Base-by-base conservation (phyloP, 805 yeast species). In the Candida yuanshanica region DNA sequence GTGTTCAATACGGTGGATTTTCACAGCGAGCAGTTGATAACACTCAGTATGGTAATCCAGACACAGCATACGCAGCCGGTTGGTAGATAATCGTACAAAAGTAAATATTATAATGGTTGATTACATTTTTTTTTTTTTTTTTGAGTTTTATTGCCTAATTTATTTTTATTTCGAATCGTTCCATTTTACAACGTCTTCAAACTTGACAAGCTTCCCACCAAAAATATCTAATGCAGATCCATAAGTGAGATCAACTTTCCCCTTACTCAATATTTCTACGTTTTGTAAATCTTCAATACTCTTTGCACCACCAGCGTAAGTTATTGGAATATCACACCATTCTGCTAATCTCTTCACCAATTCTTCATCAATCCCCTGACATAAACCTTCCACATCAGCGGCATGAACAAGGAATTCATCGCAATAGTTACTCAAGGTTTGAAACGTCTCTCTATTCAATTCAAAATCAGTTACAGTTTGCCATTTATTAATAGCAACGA, bases 401-500 rank as follows among this genome's bases (percentile, higher is more conserved):
- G 99, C 99, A 65, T 93, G 99, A 14, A 93, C 82, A 40, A 93
- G 66, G 56, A 91, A 86, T 64, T 93, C 99, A 48, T 78, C 74
- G 53, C 97, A 87, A 63, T 82, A 86, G 37, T 68, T 42, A 8
- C 81, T 63, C 31, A 93, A 69, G 36, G 62, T 45, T 4, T 52
- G 58, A 44, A 93, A 73, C 21, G 83, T 73, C 20, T 72, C 74
- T 37, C 62, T 59, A 37, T 68, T 68, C 40, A 93, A 67, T 41
- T 65, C 72, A 35, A 80, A 71, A 31, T 72, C 72, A 0, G 99
- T 93, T 22, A 90, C 63, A 0, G 90, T 84, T 60, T 90, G 97
- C 99, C 99, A 93, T 62, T 89, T 84, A 64, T 93, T 90, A 79
- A 89, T 93, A 2, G 98, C 96, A n/a, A 93, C 99, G 26, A 83